Base-by-base conservation (phyloP, 139 green algal genomes). In the Volvox reticuliferus region DNA sequence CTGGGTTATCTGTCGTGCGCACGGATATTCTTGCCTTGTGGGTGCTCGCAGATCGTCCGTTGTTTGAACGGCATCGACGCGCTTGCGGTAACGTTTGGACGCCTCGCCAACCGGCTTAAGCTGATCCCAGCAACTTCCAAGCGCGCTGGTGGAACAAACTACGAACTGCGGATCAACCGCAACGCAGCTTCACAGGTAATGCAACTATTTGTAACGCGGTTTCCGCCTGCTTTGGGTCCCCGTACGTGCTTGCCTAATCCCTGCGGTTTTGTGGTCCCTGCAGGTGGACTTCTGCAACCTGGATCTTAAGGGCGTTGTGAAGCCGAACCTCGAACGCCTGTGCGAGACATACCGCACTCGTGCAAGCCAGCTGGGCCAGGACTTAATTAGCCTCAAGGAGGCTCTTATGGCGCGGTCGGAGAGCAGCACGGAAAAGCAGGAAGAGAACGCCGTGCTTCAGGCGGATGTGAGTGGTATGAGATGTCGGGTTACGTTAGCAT, bases 81-180 rank as follows among this genome's bases (percentile, higher is more conserved):
- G 28, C 78, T 63, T 35, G 82, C 95, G 50, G 83, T 91, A 90
- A 92, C 93, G 30, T 99, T 98, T 94, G 92, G 98, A 92, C 89
- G 92, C 82, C 79, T 92, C 32, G 95, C 95, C 24, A 94, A 97
- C 91, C 82, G 95, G 55, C 93, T 99, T 76, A 95, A 96, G 92
- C 93, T 99, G 0, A 92, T 98, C 68, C 97, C 97, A 21, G 93
- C 93, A 0, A 96, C 90, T 32, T 96, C 97, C 82, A 99, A 99
- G 93, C 94, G 96, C 32, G 97, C 97, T 0, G 94, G 92, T 50
- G 97, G 97, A 3, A 82, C 96, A 26, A 92, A 94, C n/a, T 99
- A 95, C 91, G 96, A 98, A 88, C 90, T 98, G 62, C 36, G 69
- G 14, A 78, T 99, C 55, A 94, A 97, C 82, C 82, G 95, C 0